Conservation (phyloP, 495 filamentous ascomycete species). For the Cenococcum geophilum region DNA sequence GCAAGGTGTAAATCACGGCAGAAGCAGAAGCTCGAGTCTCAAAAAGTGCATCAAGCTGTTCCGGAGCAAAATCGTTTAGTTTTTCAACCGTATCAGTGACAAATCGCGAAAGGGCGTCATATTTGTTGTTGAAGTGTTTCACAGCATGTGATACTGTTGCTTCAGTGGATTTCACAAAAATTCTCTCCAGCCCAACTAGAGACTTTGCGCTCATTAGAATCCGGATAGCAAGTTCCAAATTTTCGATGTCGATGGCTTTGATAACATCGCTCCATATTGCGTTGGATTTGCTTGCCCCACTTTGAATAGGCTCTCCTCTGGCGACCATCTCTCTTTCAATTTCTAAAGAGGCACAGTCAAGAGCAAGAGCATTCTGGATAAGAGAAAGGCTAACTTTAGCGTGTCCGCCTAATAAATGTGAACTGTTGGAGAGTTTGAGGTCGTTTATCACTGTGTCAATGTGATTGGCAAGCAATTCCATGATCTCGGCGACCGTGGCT, state of each 20-base stretch:
- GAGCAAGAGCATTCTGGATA: constrained; percentile 60
- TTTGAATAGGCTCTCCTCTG: constrained; percentile 53
- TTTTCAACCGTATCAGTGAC: constrained; percentile 69
- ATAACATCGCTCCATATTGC: constrained; percentile 73
- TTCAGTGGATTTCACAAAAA: constrained; percentile 46
- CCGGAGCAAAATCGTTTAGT: constrained; percentile 63
- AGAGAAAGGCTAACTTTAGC: constrained; percentile 48
- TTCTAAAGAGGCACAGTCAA: constrained; percentile 69
- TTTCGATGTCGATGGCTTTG: constrained; percentile 56
- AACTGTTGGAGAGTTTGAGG: constrained; percentile 12
- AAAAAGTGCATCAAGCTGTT: constrained; percentile 60
- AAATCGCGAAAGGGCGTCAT: constrained; percentile 59
- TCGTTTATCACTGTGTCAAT: constrained; percentile 29
- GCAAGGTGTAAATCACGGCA: constrained; percentile 61
- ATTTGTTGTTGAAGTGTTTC: constrained; percentile 66
- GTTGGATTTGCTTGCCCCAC: constrained; percentile 59
- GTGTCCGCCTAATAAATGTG: constrained; percentile 27
- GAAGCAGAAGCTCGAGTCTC: constrained; percentile 55
- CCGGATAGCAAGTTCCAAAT: constrained; percentile 58
- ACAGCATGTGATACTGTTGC: constrained; percentile 49
- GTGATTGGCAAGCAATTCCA: constrained; percentile 47
- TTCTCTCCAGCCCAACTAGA: constrained; percentile 66
- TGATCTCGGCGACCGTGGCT: constrained; percentile 49
- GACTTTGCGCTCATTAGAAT: constrained; percentile 64
- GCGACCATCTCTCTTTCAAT: constrained; percentile 65